Percentiles rank a stretch among this genome's conserved stretches.
Conservation (phyloP, 352 stramenopile genomes). For the Globisporangium spinosum region DNA sequence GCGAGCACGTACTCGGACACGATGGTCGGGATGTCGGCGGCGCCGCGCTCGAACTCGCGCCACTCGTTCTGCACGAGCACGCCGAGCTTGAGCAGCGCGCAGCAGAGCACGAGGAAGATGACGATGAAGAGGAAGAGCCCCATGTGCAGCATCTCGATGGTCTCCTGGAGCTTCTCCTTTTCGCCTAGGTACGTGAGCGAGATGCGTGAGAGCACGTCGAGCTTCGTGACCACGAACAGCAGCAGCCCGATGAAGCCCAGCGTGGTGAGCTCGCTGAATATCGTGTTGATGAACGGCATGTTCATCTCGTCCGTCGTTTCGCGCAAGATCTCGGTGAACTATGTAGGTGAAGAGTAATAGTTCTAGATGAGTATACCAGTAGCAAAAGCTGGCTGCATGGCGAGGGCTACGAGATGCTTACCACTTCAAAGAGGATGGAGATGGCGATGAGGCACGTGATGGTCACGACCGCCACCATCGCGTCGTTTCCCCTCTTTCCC, state of each 20-base stretch:
- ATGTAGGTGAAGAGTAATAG: background rate
- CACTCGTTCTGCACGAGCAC: constrained; percentile 63
- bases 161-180: constrained; percentile 54
- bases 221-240: constrained; percentile 64
- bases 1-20: constrained; percentile 58
- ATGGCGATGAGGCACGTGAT: constrained; percentile 59
- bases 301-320: constrained; percentile 65
- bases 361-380: background rate
- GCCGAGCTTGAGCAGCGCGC: constrained; percentile 56
- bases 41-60: constrained; percentile 65
- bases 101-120: constrained; percentile 74
- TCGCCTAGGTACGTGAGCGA: constrained; percentile 40
- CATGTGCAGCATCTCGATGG: constrained; percentile 77
- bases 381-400: background rate
- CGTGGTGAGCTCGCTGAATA: constrained; percentile 68
- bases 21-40: constrained; percentile 45
- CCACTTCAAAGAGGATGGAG: constrained; percentile 63
- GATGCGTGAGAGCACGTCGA: constrained; percentile 46
- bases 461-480: constrained; percentile 41
- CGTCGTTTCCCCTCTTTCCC: constrained; percentile 23
- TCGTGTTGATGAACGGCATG: constrained; percentile 68
- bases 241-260: constrained; percentile 67
- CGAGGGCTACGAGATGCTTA: constrained; percentile 11
- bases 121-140: constrained; percentile 80
- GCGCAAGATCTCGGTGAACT: constrained; percentile 32